phyloP scores from a whole-genome alignment of 2,329 filamentous ascomycete genomes.

The Ceratocystis smalleyi region DNA sequence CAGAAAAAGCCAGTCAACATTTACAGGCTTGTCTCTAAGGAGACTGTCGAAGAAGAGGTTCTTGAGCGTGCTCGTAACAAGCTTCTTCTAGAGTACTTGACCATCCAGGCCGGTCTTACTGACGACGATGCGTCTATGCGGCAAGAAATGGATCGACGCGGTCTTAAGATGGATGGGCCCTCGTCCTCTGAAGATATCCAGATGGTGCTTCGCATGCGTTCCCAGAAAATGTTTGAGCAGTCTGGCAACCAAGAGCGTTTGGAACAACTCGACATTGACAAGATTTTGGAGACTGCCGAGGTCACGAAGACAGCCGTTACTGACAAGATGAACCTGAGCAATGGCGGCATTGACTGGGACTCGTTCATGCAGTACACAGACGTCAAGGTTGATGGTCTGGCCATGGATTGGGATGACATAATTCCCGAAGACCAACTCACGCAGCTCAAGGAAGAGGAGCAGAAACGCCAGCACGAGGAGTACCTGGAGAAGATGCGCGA shows the following conservation, averaged over 20 bases:
- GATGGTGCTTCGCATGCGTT: constrained; percentile 87
- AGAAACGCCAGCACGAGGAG: constrained; percentile 65
- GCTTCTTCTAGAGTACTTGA: constrained; percentile 90
- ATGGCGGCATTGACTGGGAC: constrained; percentile 69
- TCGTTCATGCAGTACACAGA: constrained; percentile 97
- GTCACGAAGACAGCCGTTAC: constrained; percentile 92
- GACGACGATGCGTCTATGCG: constrained; percentile 75
- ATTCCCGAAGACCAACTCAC: constrained; percentile 89
- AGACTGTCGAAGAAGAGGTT: constrained; percentile 96
- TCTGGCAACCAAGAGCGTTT: constrained; percentile 91
- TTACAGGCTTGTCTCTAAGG: constrained; percentile 90
- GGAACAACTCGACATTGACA: constrained; percentile 94
- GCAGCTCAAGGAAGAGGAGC: constrained; percentile 76
- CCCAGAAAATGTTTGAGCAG: constrained; percentile 99
- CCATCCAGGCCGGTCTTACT: constrained; percentile 90
- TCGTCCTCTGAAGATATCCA: constrained; percentile 90
- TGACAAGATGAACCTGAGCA: constrained; percentile 79
- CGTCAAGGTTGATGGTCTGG: constrained; percentile 72
- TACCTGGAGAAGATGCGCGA: constrained; percentile 72
- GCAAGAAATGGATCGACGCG: constrained; percentile 64
- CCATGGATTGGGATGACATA: constrained; percentile 92
- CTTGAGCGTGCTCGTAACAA: constrained; percentile 94
- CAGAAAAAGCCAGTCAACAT: constrained; percentile 94
- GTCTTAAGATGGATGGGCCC: constrained; percentile 59
- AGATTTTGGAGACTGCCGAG: constrained; percentile 90